Evolutionary conservation across 164 flowering plant genomes (phyloP).

Genomic region (Tinospora cordifolia): DNA sequence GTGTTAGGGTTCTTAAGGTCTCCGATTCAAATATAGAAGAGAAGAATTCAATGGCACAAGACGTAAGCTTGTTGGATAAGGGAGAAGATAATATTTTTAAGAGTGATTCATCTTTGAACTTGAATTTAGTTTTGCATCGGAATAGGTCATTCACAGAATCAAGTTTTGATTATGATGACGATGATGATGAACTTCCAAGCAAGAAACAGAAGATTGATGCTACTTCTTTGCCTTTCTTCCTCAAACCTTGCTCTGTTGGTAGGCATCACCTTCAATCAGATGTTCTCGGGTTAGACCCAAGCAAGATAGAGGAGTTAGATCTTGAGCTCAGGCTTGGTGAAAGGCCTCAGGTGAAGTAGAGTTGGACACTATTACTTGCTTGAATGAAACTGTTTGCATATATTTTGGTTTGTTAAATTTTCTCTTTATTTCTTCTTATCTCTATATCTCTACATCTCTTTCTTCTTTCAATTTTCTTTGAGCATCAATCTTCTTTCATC

Average conservation of each 20-base stretch:
- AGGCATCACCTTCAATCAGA: slow-evolving; percentile 24
- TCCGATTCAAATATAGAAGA: slow-evolving; percentile 24
- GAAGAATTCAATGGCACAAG: slow-evolving; percentile 14
- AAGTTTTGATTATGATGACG: slow-evolving; percentile 20
- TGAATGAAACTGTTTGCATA: slow-evolving; percentile 2
- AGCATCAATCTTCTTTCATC: neutral
- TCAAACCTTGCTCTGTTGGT: slow-evolving; percentile 24
- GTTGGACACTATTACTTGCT: slow-evolving; percentile 2
- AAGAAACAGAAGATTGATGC: slow-evolving; percentile 40
- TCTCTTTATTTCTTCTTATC: slow-evolving; percentile 4
- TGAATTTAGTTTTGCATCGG: slow-evolving; percentile 27
- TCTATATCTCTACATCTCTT: slow-evolving; percentile 1
- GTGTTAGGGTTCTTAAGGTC: slow-evolving; percentile 14
- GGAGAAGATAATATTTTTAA: slow-evolving; percentile 18
- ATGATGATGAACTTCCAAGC: slow-evolving; percentile 13
- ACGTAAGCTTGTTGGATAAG: slow-evolving; percentile 16
- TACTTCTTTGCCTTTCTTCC: slow-evolving; percentile 24
- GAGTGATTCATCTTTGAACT: slow-evolving; percentile 28
- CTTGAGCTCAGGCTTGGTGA: slow-evolving; percentile 87
- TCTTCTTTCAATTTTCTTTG: slow-evolving; percentile 1
- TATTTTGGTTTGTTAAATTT: neutral
- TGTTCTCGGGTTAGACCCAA: slow-evolving; percentile 24
- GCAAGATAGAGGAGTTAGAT: slow-evolving; percentile 54
- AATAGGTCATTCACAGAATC: slow-evolving; percentile 11
- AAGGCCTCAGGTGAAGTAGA: slow-evolving; percentile 39